Evolutionary conservation across 352 stramenopile species (phyloP), one percentile per base, ranked within the genome.

Genomic region (Phytophthora vignae): DNA sequence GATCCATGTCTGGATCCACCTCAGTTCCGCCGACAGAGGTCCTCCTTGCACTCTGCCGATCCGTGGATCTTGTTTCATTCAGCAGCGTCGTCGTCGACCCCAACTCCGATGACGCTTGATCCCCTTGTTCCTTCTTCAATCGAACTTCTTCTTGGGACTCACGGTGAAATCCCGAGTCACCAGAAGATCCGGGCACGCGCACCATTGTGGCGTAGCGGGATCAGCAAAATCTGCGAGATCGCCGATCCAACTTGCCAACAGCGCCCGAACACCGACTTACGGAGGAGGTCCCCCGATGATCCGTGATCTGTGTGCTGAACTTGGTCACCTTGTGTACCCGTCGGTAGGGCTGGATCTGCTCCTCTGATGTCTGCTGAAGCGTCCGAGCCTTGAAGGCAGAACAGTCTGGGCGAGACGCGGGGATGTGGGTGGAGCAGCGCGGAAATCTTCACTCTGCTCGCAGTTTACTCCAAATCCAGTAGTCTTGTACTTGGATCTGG

Each of bases 51-150:
- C 50, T 57, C 50, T 57, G 50, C 27, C 25, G 50, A 38, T 57
- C 50, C 27, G 50, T n/a, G 50, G 50, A 57, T 57, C 21, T 40
- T 27, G 50, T 25, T 57, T 57, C 22, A 14, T 57, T 57, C 50
- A 57, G 50, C 50, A 40, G 50, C 50, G 50, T 42, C 50, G 22
- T 57, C 50, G 50, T 38, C 50, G 50, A 57, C 44, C 86, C 86
- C 14, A 5, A 11, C 6, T 22, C 44, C 44, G n/a, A 50, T 11
- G 58, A n/a, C n/a, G n/a, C n/a, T n/a, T n/a, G n/a, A n/a, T n/a
- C n/a, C n/a, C n/a, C n/a, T n/a, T n/a, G n/a, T n/a, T n/a, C n/a
- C n/a, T n/a, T n/a, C n/a, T n/a, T n/a, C n/a, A n/a, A n/a, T n/a
- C n/a, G n/a, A n/a, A n/a, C n/a, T n/a, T n/a, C n/a, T n/a, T n/a